These are phyloP conservation scores for Hypomyces rosellus DNA, from an alignment of 2,329 filamentous ascomycete genomes.

Conservation along the genomic window DNA sequence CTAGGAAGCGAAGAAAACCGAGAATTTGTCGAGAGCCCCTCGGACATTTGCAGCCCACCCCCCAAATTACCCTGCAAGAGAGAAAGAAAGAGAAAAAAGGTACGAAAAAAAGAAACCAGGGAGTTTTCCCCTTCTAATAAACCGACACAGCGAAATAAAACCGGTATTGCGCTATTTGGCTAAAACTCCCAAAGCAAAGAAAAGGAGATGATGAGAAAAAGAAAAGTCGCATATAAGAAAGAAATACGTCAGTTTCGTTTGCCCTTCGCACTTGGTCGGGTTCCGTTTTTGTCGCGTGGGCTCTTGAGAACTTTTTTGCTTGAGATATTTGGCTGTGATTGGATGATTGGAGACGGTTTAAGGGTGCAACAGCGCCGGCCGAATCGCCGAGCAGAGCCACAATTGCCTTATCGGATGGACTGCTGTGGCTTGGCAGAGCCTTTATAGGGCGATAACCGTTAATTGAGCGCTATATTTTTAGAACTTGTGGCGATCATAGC, in stretches of 20 bases:
- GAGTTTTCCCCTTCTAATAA: background rate
- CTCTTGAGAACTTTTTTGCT: background rate
- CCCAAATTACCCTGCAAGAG: background rate
- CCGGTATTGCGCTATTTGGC: background rate
- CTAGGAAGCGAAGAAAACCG: slow-evolving; percentile 10
- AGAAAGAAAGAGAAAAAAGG: background rate
- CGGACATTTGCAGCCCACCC: slow-evolving; percentile 8
- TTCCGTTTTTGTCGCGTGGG: background rate
- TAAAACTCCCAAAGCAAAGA: background rate
- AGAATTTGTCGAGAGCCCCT: slow-evolving; percentile 7
- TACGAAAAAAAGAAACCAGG: background rate
- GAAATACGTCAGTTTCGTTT: too few species aligned
- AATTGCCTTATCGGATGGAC: too few species aligned
- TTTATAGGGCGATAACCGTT: too few species aligned
- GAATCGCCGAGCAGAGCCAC: too few species aligned
- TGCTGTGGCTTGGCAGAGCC: too few species aligned
- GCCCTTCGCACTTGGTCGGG: too few species aligned
- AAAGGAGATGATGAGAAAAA: background rate
- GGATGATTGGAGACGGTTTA: background rate
- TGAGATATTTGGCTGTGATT: background rate
- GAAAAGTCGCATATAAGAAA: background rate
- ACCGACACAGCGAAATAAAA: slow-evolving; percentile 2
- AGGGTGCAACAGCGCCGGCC: too few species aligned
- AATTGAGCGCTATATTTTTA: too few species aligned
- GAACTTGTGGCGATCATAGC: too few species aligned